Evolutionary conservation across 169 alveolate species (phyloP).

Genomic region (Plasmodium sp.): DNA sequence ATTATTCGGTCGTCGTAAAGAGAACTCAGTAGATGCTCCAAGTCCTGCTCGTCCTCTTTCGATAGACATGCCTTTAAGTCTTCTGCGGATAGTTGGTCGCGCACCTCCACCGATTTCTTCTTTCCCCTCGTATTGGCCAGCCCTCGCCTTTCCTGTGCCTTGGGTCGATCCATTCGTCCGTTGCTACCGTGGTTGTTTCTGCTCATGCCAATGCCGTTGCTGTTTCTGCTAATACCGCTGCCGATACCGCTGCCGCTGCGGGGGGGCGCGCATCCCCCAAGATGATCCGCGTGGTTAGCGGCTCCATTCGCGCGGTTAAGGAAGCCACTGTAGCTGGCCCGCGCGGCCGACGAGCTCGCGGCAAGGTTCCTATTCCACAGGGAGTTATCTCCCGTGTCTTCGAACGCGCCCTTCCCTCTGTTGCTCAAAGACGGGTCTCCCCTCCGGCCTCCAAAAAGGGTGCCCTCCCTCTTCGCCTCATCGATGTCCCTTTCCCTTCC

Average conservation of each 20-base stretch:
- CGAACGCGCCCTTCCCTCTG: background rate
- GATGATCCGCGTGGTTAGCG: no score
- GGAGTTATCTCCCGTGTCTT: background rate
- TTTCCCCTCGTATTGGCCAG: constrained; percentile 32
- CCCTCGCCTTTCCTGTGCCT: background rate
- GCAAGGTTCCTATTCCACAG: constrained; percentile 20
- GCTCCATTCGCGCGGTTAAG: no score
- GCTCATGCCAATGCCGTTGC: no score
- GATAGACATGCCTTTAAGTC: constrained; percentile 74
- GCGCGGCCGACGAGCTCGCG: background rate
- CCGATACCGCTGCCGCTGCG: background rate
- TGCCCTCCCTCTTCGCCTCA: background rate
- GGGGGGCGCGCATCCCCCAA: background rate
- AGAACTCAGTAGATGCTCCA: constrained; percentile 77
- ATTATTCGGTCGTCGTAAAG: constrained; percentile 83
- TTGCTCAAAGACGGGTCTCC: background rate
- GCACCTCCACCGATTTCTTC: constrained; percentile 34
- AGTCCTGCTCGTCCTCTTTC: constrained; percentile 74
- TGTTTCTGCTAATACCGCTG: background rate
- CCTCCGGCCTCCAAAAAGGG: background rate
- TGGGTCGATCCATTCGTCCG: background rate
- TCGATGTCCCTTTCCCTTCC: background rate
- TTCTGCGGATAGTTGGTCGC: constrained; percentile 47
- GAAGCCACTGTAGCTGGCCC: background rate
- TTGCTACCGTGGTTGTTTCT: background rate